Base-by-base conservation (phyloP, 805 yeast genomes). In the Osmozyma mogii region DNA sequence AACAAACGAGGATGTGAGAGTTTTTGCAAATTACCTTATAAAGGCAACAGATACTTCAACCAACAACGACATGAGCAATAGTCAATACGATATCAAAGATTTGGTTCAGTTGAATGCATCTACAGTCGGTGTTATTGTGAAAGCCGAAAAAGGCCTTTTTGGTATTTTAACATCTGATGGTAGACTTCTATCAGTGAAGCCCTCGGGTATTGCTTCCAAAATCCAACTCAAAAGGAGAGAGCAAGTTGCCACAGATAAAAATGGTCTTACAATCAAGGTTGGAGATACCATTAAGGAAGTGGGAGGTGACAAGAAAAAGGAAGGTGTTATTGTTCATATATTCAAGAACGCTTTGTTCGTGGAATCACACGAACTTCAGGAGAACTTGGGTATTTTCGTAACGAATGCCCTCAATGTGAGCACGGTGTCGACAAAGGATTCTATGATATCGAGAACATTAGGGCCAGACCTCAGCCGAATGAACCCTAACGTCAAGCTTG, bases 251-350 rank as follows among this genome's bases (percentile, higher is more conserved):
- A 81, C 96, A 0, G 98, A 92, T 54, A 68, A 72, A 36, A 70
- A 72, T 35, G 98, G 98, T 27, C 70, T 77, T 29, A 89, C 92
- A 41, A 75, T 92, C 32, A 76, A 80, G 33, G 77, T 84, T 22
- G 96, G 96, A 29, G 98, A 92, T 50, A 78, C 92, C 3, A 94
- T 92, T n/a, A 78, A 78, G 45, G 98, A 92, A 50, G 43, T 43
- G 9, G 56, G 68, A 16, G 66, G 70, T 10, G 95, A 87, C 44
- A 62, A 58, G 37, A 78, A 83, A 44, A 74, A 94, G 52, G 88
- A 83, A 49, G 98, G 98, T 44, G 75, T 71, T 21, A 82, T 92
- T 37, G 55, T 92, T 35, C 96, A 89, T 52, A 78, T 92, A 33
- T 84, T 80, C 66, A 79, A 87, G 50, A 78, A 80, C 30, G 66